Base-by-base conservation (phyloP, 192 early-diverging fungal genomes). In the Podila minutissima region DNA sequence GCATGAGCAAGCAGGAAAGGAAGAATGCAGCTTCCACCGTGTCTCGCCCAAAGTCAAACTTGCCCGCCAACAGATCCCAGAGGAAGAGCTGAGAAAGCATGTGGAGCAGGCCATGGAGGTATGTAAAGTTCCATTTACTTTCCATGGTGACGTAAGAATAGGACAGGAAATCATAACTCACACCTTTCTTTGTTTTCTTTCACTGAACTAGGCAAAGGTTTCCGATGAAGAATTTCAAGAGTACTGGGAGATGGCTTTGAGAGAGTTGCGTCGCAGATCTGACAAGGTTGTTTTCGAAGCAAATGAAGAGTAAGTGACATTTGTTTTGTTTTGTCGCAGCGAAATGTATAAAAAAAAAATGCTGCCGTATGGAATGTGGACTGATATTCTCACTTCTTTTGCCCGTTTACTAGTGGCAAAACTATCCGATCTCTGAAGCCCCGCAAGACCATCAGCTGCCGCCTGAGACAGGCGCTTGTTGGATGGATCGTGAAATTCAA, bases 181-280 rank as follows among this genome's bases (percentile, higher is more conserved):
- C 13, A 33, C 29, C 6, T 55, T 17, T 1, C 8, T 22, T 24
- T 2, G 29, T 29, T 15, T 33, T 33, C 32, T 8, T 33, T 28
- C 32, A 62, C 10, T 13, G 3, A 28, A 49, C 13, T 72, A 85
- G 84, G 46, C 29, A 32, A 71, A 67, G 28, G 60, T 85, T 20
- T 74, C 74, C 5, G 69, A 82, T 22, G 74, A 82, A 11, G 81
- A 82, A 7, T 78, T 83, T 59, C 48, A 59, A 17, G 71, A 83
- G 5, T 83, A 79, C 48, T 85, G 84, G 84, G 41, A 74, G 13
- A 50, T 74, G 4, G 84, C 84, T 7, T 41, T 85, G 58, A 68
- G 35, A 60, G 79, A 83, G 38, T 75, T 70, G 22, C 66, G 15
- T 64, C 71, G 71, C n/a, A 49, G 77, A 59, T 35, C 66, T 7